Percentiles rank a stretch among this genome's conserved stretches.
phyloP scores from a whole-genome alignment of 345 rosid species.

The Nephelium lappaceum region DNA sequence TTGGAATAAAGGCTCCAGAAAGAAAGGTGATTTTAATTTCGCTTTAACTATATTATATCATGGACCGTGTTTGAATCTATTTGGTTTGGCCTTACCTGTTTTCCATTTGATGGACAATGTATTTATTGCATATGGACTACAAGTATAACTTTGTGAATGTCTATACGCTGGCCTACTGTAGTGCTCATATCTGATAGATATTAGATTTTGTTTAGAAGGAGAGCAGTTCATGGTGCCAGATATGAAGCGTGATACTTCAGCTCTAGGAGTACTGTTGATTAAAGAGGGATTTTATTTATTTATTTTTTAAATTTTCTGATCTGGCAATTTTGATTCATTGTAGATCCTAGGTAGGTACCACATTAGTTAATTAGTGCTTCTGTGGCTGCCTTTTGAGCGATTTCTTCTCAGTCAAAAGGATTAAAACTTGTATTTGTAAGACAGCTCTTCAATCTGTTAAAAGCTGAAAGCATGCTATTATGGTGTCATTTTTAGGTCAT shows the following conservation, averaged over 20 bases:
- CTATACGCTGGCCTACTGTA: neutral
- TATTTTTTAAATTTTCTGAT: neutral
- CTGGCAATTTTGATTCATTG: neutral
- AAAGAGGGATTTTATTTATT: neutral
- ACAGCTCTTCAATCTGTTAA: neutral
- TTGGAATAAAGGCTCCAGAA: conserved; percentile 88
- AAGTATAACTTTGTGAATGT: neutral
- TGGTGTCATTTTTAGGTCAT: neutral
- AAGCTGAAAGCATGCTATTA: neutral
- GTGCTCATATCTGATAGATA: neutral
- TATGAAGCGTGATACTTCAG: conserved; percentile 1
- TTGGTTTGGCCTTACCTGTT: neutral
- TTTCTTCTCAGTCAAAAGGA: conserved; percentile 8
- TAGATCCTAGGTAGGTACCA: neutral
- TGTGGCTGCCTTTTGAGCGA: neutral
- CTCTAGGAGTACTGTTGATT: neutral
- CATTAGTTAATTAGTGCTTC: neutral
- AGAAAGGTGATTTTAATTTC: conserved; percentile 59
- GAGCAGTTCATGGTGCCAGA: neutral
- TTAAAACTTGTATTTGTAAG: neutral
- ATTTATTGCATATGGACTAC: neutral
- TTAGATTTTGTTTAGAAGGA: neutral
- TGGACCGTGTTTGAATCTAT: neutral
- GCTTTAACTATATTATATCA: neutral
- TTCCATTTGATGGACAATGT: neutral